Evolutionary conservation across 371 early-diverging fungal species (phyloP), one percentile per base, ranked within the genome.

Genomic region (Funneliformis caledonium): DNA sequence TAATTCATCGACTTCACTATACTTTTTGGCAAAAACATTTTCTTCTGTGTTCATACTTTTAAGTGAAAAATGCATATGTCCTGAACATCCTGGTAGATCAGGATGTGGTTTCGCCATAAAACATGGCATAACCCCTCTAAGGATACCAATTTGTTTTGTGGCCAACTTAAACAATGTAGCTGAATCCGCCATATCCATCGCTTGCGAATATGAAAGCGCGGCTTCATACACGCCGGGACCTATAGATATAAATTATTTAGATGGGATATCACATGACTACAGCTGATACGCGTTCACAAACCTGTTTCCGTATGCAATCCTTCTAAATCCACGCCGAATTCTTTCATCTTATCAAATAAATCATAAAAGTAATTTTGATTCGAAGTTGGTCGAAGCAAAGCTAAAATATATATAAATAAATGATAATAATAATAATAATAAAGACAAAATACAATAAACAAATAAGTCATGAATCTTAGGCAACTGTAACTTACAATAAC

Each of bases 161-260:
- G 91, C 85, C 16, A 91, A 91, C 81, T 96, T 96, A 87, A 96
- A 96, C 43, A 96, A 85, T 5, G 90, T 88, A 3, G 94, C 95
- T 70, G 90, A 88, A 84, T 96, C 96, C 9, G 92, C 94, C 82
- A 91, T 86, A 64, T 90, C 87, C n/a, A 90, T 82, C 0, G 94
- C 92, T 12, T 87, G 88, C 10, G 85, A 80, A 84, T 95, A 95
- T 16, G 86, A 81, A 8, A 96, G 80, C 0, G 96, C 96, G 1
- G 93, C 95, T 81, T 96, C 95, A 83, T 91, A 95, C 1, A 95
- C 94, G 37, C 96, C 96, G 3, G 96, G 95, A 4, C 96, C 93
- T 86, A 19, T 56, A 19, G 19, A 56, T 56, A 19, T 56, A 6
- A 56, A 52, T 19, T 56, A 19, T 56, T 7, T 4, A 16, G 19